phyloP scores from a whole-genome alignment of 345 rosid species.

The Mangifera indica region DNA sequence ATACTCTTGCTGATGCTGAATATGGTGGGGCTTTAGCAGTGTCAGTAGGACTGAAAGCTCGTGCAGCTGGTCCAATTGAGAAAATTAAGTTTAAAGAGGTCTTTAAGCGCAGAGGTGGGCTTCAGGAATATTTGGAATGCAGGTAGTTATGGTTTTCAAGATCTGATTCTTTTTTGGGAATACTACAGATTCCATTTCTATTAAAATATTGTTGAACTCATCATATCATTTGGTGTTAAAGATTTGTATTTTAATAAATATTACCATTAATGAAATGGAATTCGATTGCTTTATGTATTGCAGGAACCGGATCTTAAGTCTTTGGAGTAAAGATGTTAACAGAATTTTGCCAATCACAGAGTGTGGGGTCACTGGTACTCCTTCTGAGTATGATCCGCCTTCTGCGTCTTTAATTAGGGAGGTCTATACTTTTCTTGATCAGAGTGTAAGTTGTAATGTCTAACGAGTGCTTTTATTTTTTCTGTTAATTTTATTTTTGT shows the following conservation, averaged over 20 bases:
- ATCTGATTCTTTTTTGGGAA: neutral
- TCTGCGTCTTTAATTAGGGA: slow-evolving; percentile 67
- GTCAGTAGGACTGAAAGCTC: slow-evolving; percentile 83
- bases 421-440: slow-evolving; percentile 85
- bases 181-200: neutral
- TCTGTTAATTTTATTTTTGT: slow-evolving; percentile 5
- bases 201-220: neutral
- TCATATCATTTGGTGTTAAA: neutral
- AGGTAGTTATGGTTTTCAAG: slow-evolving; percentile 49
- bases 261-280: slow-evolving; percentile 6
- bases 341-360: slow-evolving; percentile 76
- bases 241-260: slow-evolving; percentile 1
- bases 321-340: slow-evolving; percentile 85
- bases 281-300: slow-evolving; percentile 23
- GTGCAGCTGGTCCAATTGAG: slow-evolving; percentile 81
- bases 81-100: slow-evolving; percentile 91
- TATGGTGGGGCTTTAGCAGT: slow-evolving; percentile 68
- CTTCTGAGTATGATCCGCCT: slow-evolving; percentile 56
- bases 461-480: neutral
- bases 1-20: slow-evolving; percentile 42
- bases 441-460: slow-evolving; percentile 65
- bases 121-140: slow-evolving; percentile 93
- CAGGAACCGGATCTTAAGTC: slow-evolving; percentile 85
- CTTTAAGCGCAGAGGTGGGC: slow-evolving; percentile 86
- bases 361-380: slow-evolving; percentile 55